Evolutionary conservation across 768 basidiomycete species (phyloP).

Genomic region (Plicaturopsis crispa): DNA sequence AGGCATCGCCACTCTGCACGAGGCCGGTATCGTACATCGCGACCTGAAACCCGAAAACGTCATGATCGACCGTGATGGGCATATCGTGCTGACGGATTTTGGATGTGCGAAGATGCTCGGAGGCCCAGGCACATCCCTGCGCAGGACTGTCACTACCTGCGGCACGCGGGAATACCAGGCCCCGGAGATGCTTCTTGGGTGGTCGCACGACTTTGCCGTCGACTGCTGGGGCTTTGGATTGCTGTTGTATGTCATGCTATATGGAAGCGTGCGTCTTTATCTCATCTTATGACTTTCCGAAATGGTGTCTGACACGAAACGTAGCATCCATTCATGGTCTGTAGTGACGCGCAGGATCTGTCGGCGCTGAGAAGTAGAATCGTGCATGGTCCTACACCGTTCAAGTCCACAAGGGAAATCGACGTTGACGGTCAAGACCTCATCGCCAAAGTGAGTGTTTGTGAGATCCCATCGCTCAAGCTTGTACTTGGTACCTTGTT

Average conservation of each 20-base stretch:
- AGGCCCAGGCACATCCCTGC: conserved; percentile 2
- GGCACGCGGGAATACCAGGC: conserved; percentile 28
- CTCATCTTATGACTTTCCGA: background rate
- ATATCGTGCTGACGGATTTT: conserved; percentile 38
- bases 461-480: background rate
- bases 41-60: conserved; percentile 37
- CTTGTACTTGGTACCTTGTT: background rate
- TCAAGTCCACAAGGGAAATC: conserved; percentile 16
- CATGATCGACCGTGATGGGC: conserved; percentile 35
- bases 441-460: conserved; percentile 32
- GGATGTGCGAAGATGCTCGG: conserved; percentile 23
- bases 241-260: conserved; percentile 41
- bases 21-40: conserved; percentile 38
- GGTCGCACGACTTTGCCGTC: conserved; percentile 42
- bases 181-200: conserved; percentile 48
- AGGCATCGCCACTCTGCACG: conserved; percentile 37
- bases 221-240: conserved; percentile 59
- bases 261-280: conserved; percentile 30
- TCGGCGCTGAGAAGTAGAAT: conserved; percentile 24
- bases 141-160: conserved; percentile 4
- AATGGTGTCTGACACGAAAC: background rate
- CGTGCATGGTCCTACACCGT: conserved; percentile 22
- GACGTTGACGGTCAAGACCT: conserved; percentile 30
- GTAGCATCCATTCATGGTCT: conserved; percentile 34
- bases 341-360: conserved; percentile 12